A percentile compares a stretch with the other conserved stretches of the same genome.
phyloP scores from a whole-genome alignment of 2,329 filamentous ascomycete species.

The Monosporascus sp. region DNA sequence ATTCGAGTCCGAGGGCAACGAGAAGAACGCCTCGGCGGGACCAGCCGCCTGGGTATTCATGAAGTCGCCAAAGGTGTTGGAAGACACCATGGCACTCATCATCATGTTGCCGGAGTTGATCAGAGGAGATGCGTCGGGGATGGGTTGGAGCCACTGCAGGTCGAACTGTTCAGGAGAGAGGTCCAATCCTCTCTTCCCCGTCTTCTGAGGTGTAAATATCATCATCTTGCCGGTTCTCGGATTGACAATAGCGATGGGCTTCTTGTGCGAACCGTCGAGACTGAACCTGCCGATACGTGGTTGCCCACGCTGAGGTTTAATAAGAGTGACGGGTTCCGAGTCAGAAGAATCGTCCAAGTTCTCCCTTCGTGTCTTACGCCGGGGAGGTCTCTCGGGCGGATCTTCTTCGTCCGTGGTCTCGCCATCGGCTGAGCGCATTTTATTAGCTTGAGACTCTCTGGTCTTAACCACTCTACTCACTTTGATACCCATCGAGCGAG shows the following conservation, averaged over 20 bases:
- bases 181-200: slow-evolving; percentile 39
- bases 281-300: slow-evolving; percentile 52
- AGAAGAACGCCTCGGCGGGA: slow-evolving; percentile 71
- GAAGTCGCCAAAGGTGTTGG: slow-evolving; percentile 50
- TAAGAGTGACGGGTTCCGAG: slow-evolving; percentile 43
- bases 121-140: slow-evolving; percentile 46
- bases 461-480: slow-evolving; percentile 39
- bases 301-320: slow-evolving; percentile 43
- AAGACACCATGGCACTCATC: slow-evolving; percentile 66
- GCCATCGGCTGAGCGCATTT: slow-evolving; percentile 44
- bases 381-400: slow-evolving; percentile 40
- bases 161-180: slow-evolving; percentile 52
- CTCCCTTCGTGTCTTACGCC: slow-evolving; percentile 42
- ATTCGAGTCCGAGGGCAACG: slow-evolving; percentile 57
- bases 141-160: slow-evolving; percentile 36
- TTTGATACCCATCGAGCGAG: slow-evolving; percentile 54
- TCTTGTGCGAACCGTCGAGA: slow-evolving; percentile 47
- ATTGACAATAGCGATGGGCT: slow-evolving; percentile 55
- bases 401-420: slow-evolving; percentile 59
- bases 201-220: slow-evolving; percentile 53
- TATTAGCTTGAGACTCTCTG: slow-evolving; percentile 32
- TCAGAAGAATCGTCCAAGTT: slow-evolving; percentile 38
- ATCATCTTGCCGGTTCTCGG: slow-evolving; percentile 56
- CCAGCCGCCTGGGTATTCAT: slow-evolving; percentile 63
- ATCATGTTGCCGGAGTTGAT: slow-evolving; percentile 69